A percentile compares a stretch with the other conserved stretches of the same genome.
Evolutionary conservation across 108 stramenopile genomes (phyloP).

Genomic region (Epipyxis sp.): DNA sequence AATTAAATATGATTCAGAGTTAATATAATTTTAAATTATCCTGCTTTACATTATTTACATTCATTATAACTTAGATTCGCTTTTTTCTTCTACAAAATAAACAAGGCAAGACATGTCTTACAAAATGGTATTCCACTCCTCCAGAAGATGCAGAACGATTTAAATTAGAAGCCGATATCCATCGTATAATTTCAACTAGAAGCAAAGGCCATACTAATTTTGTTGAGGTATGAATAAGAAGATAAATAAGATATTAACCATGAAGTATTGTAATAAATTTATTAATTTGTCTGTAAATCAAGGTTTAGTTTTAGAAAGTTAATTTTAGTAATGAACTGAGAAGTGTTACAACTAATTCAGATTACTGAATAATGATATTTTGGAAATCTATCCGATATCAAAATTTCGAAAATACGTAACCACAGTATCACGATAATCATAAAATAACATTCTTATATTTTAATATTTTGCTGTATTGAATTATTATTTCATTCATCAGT

Average conservation of each 20-base stretch:
- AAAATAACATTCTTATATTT: background rate
- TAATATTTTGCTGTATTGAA: background rate
- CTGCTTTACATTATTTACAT: too few species aligned
- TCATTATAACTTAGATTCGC: slow-evolving; percentile 75
- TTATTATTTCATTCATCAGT: slow-evolving; percentile 13
- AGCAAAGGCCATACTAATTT: slow-evolving; percentile 99
- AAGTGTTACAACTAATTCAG: too few species aligned
- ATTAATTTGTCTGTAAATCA: too few species aligned
- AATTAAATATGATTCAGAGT: too few species aligned
- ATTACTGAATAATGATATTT: too few species aligned
- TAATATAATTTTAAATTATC: too few species aligned
- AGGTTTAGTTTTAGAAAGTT: too few species aligned
- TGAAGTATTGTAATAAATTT: too few species aligned
- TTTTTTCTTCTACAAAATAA: slow-evolving; percentile 98
- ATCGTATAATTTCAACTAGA: slow-evolving; percentile 87
- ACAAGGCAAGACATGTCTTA: slow-evolving; percentile 95
- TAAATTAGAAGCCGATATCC: slow-evolving; percentile 91
- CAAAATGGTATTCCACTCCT: slow-evolving; percentile 75
- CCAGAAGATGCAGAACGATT: slow-evolving; percentile 77
- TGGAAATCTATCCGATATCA: too few species aligned
- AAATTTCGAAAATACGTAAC: background rate
- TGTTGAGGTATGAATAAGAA: slow-evolving; percentile 64
- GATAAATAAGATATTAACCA: background rate
- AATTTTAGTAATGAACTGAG: too few species aligned
- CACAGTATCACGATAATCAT: too few species aligned